Percentiles rank a stretch among this genome's conserved stretches.
Conservation (phyloP, 2,329 filamentous ascomycete species). For the Fusarium oxysporum region DNA sequence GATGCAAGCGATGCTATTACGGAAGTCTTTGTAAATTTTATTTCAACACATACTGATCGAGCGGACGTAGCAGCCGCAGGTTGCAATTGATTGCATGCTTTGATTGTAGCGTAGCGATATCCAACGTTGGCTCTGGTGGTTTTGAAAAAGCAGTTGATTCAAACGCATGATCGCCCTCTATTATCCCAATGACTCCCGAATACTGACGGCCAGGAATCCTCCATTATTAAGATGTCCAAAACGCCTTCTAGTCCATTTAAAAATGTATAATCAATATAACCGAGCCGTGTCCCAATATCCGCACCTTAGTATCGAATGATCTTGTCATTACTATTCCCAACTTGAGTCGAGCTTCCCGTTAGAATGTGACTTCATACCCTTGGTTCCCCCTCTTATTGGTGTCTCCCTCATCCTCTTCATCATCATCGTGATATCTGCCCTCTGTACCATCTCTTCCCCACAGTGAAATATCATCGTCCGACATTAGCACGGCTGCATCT, state of each 20-base stretch:
- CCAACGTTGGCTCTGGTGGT: constrained; percentile 30
- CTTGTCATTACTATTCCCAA: constrained; percentile 3
- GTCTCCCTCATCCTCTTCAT: constrained; percentile 45
- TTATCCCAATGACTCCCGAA: neutral
- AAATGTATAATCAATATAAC: neutral
- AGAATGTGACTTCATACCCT: neutral
- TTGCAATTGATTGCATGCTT: constrained; percentile 12
- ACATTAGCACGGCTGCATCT: constrained; percentile 66
- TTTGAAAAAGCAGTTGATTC: constrained; percentile 3
- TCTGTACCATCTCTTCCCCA: constrained; percentile 61
- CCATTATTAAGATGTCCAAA: constrained; percentile 26
- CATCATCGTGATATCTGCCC: constrained; percentile 50
- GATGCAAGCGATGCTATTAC: constrained; percentile 33
- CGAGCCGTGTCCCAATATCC: neutral
- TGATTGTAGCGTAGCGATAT: constrained; percentile 34
- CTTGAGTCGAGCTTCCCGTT: constrained; percentile 5
- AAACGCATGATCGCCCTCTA: constrained; percentile 7
- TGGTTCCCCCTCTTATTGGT: constrained; percentile 28
- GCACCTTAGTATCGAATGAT: neutral
- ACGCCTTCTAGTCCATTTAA: constrained; percentile 38
- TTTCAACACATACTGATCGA: neutral
- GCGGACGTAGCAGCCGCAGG: constrained; percentile 11
- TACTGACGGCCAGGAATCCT: neutral
- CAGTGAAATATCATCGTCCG: constrained; percentile 69
- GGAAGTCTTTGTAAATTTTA: neutral